phyloP scores from a whole-genome alignment of 257 asterid genomes.

The Solanum sitiens region DNA sequence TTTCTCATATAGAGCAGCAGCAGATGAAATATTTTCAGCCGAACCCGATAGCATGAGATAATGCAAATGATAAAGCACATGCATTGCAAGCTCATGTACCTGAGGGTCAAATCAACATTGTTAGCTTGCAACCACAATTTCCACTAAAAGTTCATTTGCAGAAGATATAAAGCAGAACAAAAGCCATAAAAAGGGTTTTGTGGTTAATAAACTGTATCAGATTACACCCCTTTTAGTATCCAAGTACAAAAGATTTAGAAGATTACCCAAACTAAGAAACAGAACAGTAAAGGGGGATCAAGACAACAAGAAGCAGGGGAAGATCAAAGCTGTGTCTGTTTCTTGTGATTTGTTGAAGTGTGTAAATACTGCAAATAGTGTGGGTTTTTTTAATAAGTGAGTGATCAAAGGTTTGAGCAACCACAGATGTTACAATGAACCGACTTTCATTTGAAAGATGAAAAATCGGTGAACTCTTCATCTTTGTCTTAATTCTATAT shows the following conservation, averaged over 20 bases:
- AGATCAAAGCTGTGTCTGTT: not conserved
- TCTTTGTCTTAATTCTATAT: not conserved
- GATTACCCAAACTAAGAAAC: not conserved
- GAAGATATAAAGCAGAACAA: not conserved
- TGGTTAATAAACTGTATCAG: not conserved
- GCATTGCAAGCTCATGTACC: slow-evolving; percentile 94
- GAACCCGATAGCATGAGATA: slow-evolving; percentile 56
- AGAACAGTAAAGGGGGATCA: not conserved
- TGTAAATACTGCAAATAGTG: not conserved
- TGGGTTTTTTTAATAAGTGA: not conserved
- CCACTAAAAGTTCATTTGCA: not conserved
- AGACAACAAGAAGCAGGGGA: not conserved
- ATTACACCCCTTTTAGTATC: not conserved
- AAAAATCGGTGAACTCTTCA: not conserved
- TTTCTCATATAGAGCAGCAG: slow-evolving; percentile 62
- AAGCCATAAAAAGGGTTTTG: not conserved
- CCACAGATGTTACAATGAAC: not conserved
- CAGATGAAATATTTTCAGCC: slow-evolving; percentile 30
- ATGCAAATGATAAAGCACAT: slow-evolving; percentile 78
- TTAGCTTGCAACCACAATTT: not conserved
- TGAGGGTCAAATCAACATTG: slow-evolving; percentile 23
- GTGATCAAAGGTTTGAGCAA: not conserved
- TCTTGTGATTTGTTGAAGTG: not conserved
- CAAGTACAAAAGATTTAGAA: not conserved
- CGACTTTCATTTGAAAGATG: not conserved